Base-by-base conservation (phyloP, 345 rosid genomes). In the Pistacia atlantica region DNA sequence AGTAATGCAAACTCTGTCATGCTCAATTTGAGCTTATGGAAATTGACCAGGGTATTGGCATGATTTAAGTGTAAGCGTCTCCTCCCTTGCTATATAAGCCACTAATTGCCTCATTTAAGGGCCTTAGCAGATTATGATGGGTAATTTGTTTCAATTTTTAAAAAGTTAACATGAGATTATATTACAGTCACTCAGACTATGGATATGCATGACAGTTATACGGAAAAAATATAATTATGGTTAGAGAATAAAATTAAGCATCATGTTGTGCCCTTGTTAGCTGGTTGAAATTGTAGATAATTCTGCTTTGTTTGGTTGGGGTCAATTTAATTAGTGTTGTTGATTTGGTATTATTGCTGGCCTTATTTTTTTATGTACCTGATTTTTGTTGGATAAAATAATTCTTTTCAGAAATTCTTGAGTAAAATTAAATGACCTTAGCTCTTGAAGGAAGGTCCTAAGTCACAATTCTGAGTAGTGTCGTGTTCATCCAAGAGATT, bases 1-100 rank as follows among this genome's bases (percentile, higher is more conserved):
- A 46, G 25, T 42, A 46, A 67, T 46, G 71, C 55, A 45, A 48
- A 67, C 28, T 11, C 16, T 20, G 14, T 10, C 31, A 11, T 20
- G 70, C 55, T 20, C 31, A 48, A 67, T 49, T 46, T 45, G 71
- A 67, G 28, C 25, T 67, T 11, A 64, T 64, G 67, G 48, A 64
- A 22, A 67, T 17, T 67, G 71, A 67, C 33, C 17, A 20, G 25
- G 31, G 71, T 52, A 66, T 45, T 20, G 20, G 55, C 52, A 66
- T 66, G 55, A 20, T 55, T 66, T 1, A 65, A 65, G 54, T 38
- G 42, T 66, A 45, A 45, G 28, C 14, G 18, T 66, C 52, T 66
- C 69, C 16, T 66, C 33, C 11, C 28, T 66, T 1, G 8, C 33
- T 65, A 16, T 65, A 65, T 65, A 38, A 6, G 22, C 69, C 69